These are phyloP conservation scores for Candida pseudofarinosa DNA, from an alignment of 805 yeast species.

Conservation along the genomic window DNA sequence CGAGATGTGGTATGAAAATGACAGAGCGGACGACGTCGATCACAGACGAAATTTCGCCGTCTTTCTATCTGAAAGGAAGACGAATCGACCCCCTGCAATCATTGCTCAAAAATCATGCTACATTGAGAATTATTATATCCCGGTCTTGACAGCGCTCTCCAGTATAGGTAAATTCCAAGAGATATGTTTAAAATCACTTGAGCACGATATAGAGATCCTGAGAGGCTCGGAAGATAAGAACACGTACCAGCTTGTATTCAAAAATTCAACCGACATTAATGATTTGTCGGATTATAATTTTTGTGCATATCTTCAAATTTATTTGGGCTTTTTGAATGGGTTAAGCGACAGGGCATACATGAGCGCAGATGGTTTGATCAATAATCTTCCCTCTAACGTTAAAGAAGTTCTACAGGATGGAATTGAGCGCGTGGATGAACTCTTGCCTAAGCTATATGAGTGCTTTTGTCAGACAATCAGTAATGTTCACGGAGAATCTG, in stretches of 20 bases:
- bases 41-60: not conserved
- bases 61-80: conserved; percentile 1
- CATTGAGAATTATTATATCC: conserved; percentile 24
- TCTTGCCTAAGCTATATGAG: conserved; percentile 7
- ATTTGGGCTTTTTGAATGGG: conserved; percentile 17
- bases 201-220: conserved; percentile 5
- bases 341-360: conserved; percentile 19
- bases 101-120: conserved; percentile 11
- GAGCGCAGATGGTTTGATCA: conserved; percentile 15
- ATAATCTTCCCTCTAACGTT: conserved; percentile 16
- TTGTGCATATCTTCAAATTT: conserved; percentile 20
- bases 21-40: not conserved
- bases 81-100: conserved; percentile 11
- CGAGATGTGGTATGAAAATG: not conserved
- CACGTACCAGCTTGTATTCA: conserved; percentile 3
- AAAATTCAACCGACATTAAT: not conserved
- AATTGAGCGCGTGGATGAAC: conserved; percentile 18
- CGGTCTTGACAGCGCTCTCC: conserved; percentile 25
- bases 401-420: conserved; percentile 10
- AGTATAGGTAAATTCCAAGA: conserved; percentile 18
- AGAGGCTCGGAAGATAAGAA: conserved; percentile 6
- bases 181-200: conserved; percentile 13
- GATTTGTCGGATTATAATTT: conserved; percentile 3
- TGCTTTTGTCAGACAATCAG: conserved; percentile 2
- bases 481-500: conserved; percentile 7